A percentile compares a stretch with the other conserved stretches of the same genome.
Conservation (phyloP, 306 rosid genomes). For the Urtica urens region DNA sequence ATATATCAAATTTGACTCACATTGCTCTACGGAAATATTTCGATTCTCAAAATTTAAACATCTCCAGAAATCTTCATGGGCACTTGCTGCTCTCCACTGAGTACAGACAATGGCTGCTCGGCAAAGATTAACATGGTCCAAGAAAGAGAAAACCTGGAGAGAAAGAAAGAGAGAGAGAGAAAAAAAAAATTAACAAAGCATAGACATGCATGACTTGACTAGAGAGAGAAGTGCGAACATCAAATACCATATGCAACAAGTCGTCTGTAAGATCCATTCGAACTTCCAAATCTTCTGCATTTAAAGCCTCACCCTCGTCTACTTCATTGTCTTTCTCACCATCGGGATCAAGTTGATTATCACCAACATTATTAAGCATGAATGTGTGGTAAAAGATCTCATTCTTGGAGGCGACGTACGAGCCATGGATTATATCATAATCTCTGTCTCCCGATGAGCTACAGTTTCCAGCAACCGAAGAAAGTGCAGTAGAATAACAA, state of each 20-base stretch:
- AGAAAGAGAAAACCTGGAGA: slow-evolving; percentile 83
- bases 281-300: slow-evolving; percentile 50
- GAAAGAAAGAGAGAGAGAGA: slow-evolving; percentile 5
- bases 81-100: slow-evolving; percentile 94
- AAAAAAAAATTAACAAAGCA: not conserved
- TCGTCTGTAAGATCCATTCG: slow-evolving; percentile 98
- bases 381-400: slow-evolving; percentile 35
- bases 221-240: not conserved
- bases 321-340: slow-evolving; percentile 40
- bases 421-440: slow-evolving; percentile 24
- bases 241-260: slow-evolving; percentile 79
- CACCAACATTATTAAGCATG: slow-evolving; percentile 25
- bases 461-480: slow-evolving; percentile 44
- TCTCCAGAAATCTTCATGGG: slow-evolving; percentile 97
- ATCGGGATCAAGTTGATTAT: slow-evolving; percentile 25
- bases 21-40: slow-evolving; percentile 76
- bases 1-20: slow-evolving; percentile 34
- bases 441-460: slow-evolving; percentile 35
- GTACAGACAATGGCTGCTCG: slow-evolving; percentile 86
- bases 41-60: slow-evolving; percentile 80
- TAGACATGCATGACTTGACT: not conserved
- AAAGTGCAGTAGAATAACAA: slow-evolving; percentile 28
- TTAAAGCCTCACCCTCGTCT: slow-evolving; percentile 28
- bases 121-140: slow-evolving; percentile 84
- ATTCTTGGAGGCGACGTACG: slow-evolving; percentile 22